Conservation (phyloP, 2,329 filamentous ascomycete species). For the Penicillium sp. region DNA sequence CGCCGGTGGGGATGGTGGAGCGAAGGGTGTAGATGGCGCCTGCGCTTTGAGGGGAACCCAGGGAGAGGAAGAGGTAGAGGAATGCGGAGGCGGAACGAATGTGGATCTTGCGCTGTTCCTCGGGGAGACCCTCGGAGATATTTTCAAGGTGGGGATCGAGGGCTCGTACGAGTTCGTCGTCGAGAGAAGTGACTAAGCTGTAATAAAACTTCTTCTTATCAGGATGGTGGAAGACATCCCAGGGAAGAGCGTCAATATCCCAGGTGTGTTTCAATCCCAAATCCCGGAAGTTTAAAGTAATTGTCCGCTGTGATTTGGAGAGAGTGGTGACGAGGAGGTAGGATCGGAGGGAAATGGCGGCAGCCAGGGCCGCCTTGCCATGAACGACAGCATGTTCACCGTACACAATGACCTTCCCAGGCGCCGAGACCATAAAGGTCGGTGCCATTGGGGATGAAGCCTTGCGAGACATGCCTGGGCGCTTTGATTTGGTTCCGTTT, state of each 20-base stretch:
- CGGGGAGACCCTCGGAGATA: conserved; percentile 67
- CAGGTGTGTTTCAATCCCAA: conserved; percentile 87
- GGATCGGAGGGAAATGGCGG: conserved; percentile 89
- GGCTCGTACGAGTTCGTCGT: conserved; percentile 76
- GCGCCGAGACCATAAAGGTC: conserved; percentile 95
- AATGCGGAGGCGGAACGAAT: conserved; percentile 79
- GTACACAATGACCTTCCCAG: conserved; percentile 97
- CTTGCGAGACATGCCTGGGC: conserved; percentile 33
- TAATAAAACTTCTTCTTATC: conserved; percentile 95
- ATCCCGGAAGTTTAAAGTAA: conserved; percentile 87
- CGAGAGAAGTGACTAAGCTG: conserved; percentile 79
- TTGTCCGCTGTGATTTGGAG: conserved; percentile 85
- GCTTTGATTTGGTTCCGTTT: conserved; percentile 9
- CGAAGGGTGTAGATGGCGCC: conserved; percentile 87
- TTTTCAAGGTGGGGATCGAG: conserved; percentile 75
- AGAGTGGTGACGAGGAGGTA: conserved; percentile 95
- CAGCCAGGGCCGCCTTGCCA: conserved; percentile 93
- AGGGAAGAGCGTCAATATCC: conserved; percentile 90
- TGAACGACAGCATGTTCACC: conserved; percentile 98
- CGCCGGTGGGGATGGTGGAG: conserved; percentile 89
- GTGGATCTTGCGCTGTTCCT: conserved; percentile 80
- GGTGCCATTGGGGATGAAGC: conserved; percentile 68
- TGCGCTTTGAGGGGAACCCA: conserved; percentile 76
- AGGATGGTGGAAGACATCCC: conserved; percentile 75
- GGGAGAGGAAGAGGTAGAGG: conserved; percentile 87